These are phyloP conservation scores for Phialophora macrospora DNA, from an alignment of 2,329 filamentous ascomycete genomes.

Conservation along the genomic window DNA sequence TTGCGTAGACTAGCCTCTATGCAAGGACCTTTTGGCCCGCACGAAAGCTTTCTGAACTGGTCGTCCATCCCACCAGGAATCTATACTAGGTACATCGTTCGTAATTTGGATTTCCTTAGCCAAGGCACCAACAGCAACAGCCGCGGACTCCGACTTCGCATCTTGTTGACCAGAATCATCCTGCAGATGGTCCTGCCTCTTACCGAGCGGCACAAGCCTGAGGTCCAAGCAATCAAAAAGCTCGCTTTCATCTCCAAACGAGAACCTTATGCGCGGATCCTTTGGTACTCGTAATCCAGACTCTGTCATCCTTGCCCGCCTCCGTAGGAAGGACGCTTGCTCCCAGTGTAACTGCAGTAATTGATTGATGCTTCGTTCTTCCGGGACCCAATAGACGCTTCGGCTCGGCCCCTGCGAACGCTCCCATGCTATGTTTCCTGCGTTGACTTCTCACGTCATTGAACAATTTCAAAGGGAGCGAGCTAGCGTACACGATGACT, in stretches of 20 bases:
- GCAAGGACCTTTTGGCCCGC: slow-evolving; percentile 1
- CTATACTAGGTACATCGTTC: too few relatives aligned
- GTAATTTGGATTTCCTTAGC: background rate
- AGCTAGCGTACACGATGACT: background rate
- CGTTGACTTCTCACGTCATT: background rate
- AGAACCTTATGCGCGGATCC: slow-evolving; percentile 1
- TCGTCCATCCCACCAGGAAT: background rate
- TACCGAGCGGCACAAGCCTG: slow-evolving; percentile 1
- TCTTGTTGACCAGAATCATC: background rate
- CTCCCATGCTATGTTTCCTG: background rate
- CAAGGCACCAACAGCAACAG: background rate
- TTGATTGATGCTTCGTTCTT: background rate
- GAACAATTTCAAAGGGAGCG: background rate
- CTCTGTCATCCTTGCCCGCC: background rate
- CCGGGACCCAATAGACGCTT: background rate
- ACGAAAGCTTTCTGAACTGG: background rate
- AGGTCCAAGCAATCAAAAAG: background rate
- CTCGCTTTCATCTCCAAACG: background rate
- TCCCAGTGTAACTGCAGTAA: background rate
- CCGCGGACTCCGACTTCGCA: background rate
- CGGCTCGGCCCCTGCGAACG: background rate
- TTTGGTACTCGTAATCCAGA: background rate
- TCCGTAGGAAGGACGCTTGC: background rate
- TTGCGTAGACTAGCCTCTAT: background rate
- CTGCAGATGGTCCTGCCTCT: background rate